Base-by-base conservation (phyloP, 1,284 basidiomycete species). In the Cryptococcus amylolentus region DNA sequence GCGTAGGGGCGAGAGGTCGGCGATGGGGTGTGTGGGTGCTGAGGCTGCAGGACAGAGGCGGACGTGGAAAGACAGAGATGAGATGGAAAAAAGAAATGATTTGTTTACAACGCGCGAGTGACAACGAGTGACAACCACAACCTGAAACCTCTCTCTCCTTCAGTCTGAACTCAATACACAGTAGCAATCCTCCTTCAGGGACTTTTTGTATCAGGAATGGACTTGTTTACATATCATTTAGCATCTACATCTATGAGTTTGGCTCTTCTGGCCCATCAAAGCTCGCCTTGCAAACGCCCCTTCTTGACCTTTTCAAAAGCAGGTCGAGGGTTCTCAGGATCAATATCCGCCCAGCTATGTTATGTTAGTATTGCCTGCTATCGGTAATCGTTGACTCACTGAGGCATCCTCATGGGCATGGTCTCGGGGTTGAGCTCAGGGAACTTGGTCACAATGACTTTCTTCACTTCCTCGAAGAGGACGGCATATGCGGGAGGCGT, bases 401-500 rank as follows among this genome's bases (percentile, higher is more conserved):
- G 67, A 14, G 70, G 70, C 56, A 70, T 58, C 5, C 68, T 58
- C 70, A 69, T 71, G 9, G 61, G 52, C 47, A 71, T 59, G 7
- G 40, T 58, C 45, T 66, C 64, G 18, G 71, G 67, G 71, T 88
- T 80, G n/a, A 91, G 78, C 55, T 90, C 86, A 0, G 89, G 86
- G 70, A 83, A 85, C 26, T 80, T 76, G 54, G 78, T 72, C 41
- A 65, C 66, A 63, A 93, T 86, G 1, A 83, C 80, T 56, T 81
- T 76, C 45, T 84, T 79, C 52, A 93, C 70, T 35, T 76, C 81
- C 14, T 87, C 79, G 67, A 84, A 90, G 39, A 88, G 77, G 49
- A 91, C 86, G 71, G 80, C 71, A 68, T 93, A 92, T 28, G 89
- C 91, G 1, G 77, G 81, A 12, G 75, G 77, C 50, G 83, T 89